Percentiles rank a stretch among this genome's conserved stretches.
These are phyloP conservation scores for Glycine soja DNA, from an alignment of 306 rosid species.

Conservation along the genomic window DNA sequence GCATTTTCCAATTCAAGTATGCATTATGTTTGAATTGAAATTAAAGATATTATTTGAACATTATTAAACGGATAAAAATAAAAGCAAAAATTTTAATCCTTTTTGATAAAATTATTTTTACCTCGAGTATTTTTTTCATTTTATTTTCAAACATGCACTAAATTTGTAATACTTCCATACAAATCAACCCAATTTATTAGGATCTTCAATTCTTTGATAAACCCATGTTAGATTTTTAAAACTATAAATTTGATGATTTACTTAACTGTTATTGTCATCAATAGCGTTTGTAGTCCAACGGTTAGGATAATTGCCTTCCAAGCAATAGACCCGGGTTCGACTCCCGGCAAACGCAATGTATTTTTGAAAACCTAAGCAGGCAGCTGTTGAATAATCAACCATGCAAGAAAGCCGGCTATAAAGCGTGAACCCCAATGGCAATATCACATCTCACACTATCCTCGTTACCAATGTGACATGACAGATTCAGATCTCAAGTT, in stretches of 20 bases:
- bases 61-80: too few species aligned
- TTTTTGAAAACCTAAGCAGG: background rate
- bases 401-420: background rate
- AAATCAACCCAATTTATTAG: too few species aligned
- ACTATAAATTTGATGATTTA: too few species aligned
- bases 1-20: background rate
- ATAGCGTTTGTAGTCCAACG: conserved; percentile 66
- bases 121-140: too few species aligned
- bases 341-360: conserved; percentile 56
- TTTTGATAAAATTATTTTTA: too few species aligned
- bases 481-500: background rate
- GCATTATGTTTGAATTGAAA: too few species aligned
- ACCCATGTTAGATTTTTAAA: background rate
- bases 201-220: too few species aligned
- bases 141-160: too few species aligned
- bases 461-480: background rate
- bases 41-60: too few species aligned
- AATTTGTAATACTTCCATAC: too few species aligned
- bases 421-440: background rate
- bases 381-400: background rate
- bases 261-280: too few species aligned
- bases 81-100: too few species aligned
- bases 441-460: background rate
- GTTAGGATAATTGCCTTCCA: conserved; percentile 76
- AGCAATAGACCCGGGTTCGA: conserved; percentile 73